These are phyloP conservation scores for Trichoderma asperelloides DNA, from an alignment of 495 filamentous ascomycete species.

Conservation along the genomic window DNA sequence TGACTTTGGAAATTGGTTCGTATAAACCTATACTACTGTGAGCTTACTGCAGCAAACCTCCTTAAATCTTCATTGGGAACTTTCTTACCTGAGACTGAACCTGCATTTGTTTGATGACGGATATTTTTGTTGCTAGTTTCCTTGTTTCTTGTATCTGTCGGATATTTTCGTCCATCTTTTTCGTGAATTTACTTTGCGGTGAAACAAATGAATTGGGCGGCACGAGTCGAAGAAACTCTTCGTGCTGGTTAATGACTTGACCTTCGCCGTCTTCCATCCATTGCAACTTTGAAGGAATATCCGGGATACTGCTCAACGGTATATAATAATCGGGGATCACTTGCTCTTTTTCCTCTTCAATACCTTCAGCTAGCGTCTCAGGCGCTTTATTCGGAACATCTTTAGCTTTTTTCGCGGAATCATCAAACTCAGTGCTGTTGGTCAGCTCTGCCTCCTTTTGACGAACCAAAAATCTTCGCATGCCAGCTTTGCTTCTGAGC, in stretches of 20 bases:
- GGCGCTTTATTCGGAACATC: conserved; percentile 34
- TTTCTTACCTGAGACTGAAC: conserved; percentile 78
- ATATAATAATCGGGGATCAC: conserved; percentile 91
- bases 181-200: conserved; percentile 66
- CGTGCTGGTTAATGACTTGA: conserved; percentile 73
- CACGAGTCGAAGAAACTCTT: conserved; percentile 68
- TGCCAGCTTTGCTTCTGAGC: conserved; percentile 57
- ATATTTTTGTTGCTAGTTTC: conserved; percentile 91
- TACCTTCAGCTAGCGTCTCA: conserved; percentile 83
- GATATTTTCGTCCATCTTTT: conserved; percentile 82
- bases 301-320: conserved; percentile 73
- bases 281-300: conserved; percentile 61
- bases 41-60: not conserved
- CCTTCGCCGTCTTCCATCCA: conserved; percentile 87
- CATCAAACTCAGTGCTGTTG: conserved; percentile 35
- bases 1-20: conserved; percentile 97
- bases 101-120: conserved; percentile 99
- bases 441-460: conserved; percentile 52
- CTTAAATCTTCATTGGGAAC: not conserved
- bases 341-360: conserved; percentile 73
- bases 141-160: conserved; percentile 93
- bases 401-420: conserved; percentile 29
- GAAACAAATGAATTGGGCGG: conserved; percentile 66
- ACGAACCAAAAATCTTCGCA: conserved; percentile 67
- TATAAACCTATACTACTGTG: conserved; percentile 62